Base-by-base conservation (phyloP, 768 basidiomycete species). In the Hygrocybe punicea region DNA sequence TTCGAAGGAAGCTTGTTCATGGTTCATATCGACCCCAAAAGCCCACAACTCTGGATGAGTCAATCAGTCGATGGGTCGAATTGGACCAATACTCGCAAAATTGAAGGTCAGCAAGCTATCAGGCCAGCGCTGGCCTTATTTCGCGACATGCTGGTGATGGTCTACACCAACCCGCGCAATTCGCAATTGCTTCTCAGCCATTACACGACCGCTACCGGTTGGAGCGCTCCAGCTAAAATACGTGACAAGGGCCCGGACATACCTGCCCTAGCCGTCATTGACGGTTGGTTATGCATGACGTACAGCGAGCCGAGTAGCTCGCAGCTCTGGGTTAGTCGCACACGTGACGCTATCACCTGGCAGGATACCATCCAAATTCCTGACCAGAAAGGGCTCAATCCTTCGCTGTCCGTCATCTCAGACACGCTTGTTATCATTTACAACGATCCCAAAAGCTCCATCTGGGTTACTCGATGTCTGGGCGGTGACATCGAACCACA, bases 21-120 rank as follows among this genome's bases (percentile, higher is more conserved):
- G 52, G 52, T 53, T 17, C 25, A 53, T 42, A 4, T 33, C 37
- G 11, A 53, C 11, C 9, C 34, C 34, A 53, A 53, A 14, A 53
- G 37, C 52, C 29, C 52, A 17, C 34, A 45, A 6, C 52, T 53
- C 17, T 53, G 37, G 52, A 53, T 53, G 52, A 42, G 37, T 11
- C 52, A 53, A 42, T 53, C 52, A 13, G 40, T 19, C 17, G 52
- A 53, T 23, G 52, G 52, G 9, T 14, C 23, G 17, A 53, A 16
- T 33, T 53, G 52, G 52, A 16, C 52, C 24, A 25, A 39, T 25
- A 24, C 7, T 11, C 37, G 21, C 6, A 21, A 33, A 25, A 23
- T 53, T 39, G 52, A 53, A 14, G 52, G 52, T 17, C 39, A 45
- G 29, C 52, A 53, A 37, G 52, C 37, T 23, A 13, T 29, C 10